Conservation (phyloP, 805 yeast species). For the Ogataea zsoltii region DNA sequence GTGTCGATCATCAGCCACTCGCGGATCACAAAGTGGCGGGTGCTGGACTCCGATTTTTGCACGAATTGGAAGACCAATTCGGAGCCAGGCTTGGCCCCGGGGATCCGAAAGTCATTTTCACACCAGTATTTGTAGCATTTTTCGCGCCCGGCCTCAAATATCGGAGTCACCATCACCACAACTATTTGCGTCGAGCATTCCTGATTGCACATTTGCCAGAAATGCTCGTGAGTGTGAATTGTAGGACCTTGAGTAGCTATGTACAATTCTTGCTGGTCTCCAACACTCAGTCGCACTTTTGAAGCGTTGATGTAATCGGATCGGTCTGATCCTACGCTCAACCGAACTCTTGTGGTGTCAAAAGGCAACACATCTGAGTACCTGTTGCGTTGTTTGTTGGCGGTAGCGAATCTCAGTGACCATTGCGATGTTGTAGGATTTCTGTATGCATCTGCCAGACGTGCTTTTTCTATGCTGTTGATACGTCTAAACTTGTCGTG, state of each 20-base stretch:
- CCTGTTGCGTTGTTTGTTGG: slow-evolving; percentile 46
- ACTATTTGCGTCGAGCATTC: slow-evolving; percentile 38
- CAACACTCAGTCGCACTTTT: slow-evolving; percentile 24
- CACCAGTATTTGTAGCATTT: slow-evolving; percentile 47
- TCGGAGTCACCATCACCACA: slow-evolving; percentile 74
- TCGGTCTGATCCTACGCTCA: slow-evolving; percentile 28
- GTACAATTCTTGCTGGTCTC: slow-evolving; percentile 35
- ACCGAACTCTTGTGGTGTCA: slow-evolving; percentile 55
- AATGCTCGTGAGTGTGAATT: slow-evolving; percentile 39
- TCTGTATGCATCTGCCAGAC: slow-evolving; percentile 20
- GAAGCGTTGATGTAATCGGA: slow-evolving; percentile 43
- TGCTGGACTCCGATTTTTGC: background rate
- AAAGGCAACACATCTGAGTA: slow-evolving; percentile 66
- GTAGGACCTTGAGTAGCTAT: slow-evolving; percentile 74
- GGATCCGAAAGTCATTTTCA: slow-evolving; percentile 8
- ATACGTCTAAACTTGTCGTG: slow-evolving; percentile 18
- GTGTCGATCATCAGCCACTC: slow-evolving; percentile 21
- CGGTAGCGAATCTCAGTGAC: slow-evolving; percentile 14
- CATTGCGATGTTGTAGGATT: slow-evolving; percentile 20
- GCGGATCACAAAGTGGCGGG: slow-evolving; percentile 10
- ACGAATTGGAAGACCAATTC: slow-evolving; percentile 12
- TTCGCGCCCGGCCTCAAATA: slow-evolving; percentile 41
- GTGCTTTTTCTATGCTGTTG: slow-evolving; percentile 16
- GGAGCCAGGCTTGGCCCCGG: slow-evolving; percentile 3
- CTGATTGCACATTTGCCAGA: slow-evolving; percentile 44